Evolutionary conservation across 441 rosid genomes (phyloP), one percentile per base, ranked within the genome.

Genomic region (Lepidium campestre): DNA sequence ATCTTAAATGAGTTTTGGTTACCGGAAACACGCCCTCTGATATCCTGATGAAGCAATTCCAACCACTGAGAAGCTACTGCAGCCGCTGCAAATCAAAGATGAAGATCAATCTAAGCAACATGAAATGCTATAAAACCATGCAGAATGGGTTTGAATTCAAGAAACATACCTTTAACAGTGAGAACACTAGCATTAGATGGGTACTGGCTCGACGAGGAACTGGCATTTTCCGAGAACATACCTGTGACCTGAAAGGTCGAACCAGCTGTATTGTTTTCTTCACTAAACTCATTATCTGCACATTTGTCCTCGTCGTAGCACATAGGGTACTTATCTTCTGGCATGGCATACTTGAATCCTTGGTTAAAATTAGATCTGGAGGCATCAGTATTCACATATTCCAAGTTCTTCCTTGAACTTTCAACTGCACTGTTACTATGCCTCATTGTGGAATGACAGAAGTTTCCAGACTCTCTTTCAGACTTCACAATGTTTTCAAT

Each of bases 21-120:
- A 91, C 99, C 98, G 13, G 86, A 78, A 53, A 94, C 82, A 41
- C 99, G 92, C 63, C 97, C 92, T 77, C 78, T 91, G 53, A 91
- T 79, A 78, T 94, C 97, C 74, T 91, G 97, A 57, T 89, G 86
- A 70, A 94, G 87, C 79, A 91, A 87, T 54, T 94, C 96, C 77
- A 94, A 57, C 99, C 99, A 94, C 53, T 94, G 97, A 55, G 98
- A 85, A 77, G 99, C 96, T 53, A 91, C 87, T 23, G 81, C 82
- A 39, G 99, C 99, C 75, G 98, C 98, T 91, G 89, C 42, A 80
- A 58, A 37, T 32, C 46, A 75, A 55, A 58, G 57, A 54, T 11
- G 20, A 32, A 10, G 67, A 89, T 86, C 58, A 72, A 75, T 39
- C 86, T 91, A 78, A 56, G 65, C 50, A 27, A 67, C 45, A 40